Evolutionary conservation across 202 grass and related monocot genomes (phyloP).

Genomic region (Dendrocalamus latiflorus): DNA sequence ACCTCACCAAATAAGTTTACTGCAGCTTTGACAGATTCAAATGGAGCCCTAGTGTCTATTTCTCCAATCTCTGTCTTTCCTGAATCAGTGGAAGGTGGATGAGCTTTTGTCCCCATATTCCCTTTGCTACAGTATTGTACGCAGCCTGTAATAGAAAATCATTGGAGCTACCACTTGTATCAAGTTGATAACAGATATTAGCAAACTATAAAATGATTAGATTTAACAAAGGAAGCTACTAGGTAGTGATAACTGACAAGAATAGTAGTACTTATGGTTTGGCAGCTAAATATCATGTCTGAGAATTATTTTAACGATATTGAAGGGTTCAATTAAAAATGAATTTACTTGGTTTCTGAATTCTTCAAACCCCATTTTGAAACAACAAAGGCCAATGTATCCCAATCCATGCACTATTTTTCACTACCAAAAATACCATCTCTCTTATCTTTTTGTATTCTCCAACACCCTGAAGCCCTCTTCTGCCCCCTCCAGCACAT

Average conservation of each 20-base stretch:
- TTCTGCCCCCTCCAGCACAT: neutral
- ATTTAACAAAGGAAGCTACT: neutral
- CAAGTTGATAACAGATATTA: neutral
- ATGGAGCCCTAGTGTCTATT: neutral
- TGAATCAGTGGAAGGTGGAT: slow-evolving; percentile 30
- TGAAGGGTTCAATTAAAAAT: neutral
- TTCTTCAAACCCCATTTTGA: neutral
- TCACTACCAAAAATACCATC: slow-evolving; percentile 1
- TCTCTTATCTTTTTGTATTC: neutral
- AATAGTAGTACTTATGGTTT: neutral
- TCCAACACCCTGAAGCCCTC: neutral
- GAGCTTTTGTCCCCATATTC: slow-evolving; percentile 47
- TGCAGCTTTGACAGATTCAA: too few species aligned
- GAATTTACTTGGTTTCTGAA: neutral
- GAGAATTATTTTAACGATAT: neutral
- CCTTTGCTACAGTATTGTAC: neutral
- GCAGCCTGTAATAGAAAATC: neutral
- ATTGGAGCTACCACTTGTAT: neutral
- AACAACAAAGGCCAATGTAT: neutral
- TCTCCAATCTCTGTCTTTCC: slow-evolving; percentile 46
- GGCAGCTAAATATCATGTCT: neutral
- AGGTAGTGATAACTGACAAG: neutral
- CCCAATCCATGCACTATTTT: neutral
- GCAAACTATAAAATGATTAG: neutral
- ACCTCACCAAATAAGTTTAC: too few species aligned